phyloP scores from a whole-genome alignment of 129 eudicot species.

The Calendula officinalis region DNA sequence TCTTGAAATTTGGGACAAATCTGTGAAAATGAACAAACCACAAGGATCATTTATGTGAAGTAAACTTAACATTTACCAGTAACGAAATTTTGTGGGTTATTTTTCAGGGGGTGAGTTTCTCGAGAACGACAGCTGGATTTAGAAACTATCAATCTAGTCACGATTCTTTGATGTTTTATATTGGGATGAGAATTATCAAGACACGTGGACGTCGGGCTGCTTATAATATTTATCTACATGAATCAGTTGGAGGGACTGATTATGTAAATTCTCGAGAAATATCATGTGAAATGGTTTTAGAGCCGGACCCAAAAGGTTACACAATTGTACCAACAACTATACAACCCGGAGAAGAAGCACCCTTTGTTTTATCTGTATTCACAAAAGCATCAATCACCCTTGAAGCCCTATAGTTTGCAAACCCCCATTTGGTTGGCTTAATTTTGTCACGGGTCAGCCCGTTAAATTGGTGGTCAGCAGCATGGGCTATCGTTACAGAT shows the following conservation, averaged over 20 bases:
- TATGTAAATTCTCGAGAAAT: constrained; percentile 98
- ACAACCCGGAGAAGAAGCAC: constrained; percentile 99
- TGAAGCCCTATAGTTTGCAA: constrained; percentile 57
- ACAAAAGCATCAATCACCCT: constrained; percentile 88
- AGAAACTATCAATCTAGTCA: constrained; percentile 96
- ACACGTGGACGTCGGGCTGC: constrained; percentile 99
- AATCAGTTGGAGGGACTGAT: constrained; percentile 98
- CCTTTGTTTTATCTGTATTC: constrained; percentile 97
- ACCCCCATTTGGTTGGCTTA: constrained; percentile 17
- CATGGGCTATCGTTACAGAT: constrained; percentile 19
- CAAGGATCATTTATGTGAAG: background rate
- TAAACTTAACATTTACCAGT: background rate
- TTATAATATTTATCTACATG: constrained; percentile 88
- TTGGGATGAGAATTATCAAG: constrained; percentile 97
- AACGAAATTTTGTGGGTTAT: background rate
- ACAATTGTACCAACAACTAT: constrained; percentile 98
- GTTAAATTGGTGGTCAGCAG: background rate
- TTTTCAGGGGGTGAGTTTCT: constrained; percentile 92
- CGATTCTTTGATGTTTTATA: constrained; percentile 92
- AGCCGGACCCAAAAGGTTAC: constrained; percentile 95
- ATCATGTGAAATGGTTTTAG: constrained; percentile 98
- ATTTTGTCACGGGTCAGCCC: constrained; percentile 8
- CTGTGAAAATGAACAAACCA: too few species aligned
- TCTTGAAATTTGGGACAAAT: too few species aligned
- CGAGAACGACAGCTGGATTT: constrained; percentile 94